Evolutionary conservation across 2,329 filamentous ascomycete genomes (phyloP).

Genomic region (Stagonosporopsis chrysanthemi): DNA sequence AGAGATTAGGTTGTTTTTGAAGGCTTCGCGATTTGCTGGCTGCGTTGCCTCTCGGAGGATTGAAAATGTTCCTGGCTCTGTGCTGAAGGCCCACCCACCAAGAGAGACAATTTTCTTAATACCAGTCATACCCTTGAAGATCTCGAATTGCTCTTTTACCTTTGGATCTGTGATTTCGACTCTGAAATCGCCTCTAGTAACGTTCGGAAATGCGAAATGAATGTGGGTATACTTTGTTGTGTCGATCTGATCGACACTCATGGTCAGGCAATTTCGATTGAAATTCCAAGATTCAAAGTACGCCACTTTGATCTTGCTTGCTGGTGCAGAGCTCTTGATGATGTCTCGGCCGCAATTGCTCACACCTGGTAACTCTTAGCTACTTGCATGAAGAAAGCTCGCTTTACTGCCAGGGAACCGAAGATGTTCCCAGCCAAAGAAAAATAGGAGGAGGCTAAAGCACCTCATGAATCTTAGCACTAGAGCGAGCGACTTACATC

Average conservation of each 20-base stretch:
- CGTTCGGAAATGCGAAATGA: neutral
- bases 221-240: neutral
- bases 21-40: neutral
- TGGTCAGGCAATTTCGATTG: neutral
- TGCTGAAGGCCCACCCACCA: neutral
- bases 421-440: too few species aligned
- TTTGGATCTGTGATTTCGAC: neutral
- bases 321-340: slow-evolving; percentile 15
- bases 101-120: neutral
- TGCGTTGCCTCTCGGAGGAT: neutral
- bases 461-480: too few species aligned
- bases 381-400: too few species aligned
- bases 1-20: neutral
- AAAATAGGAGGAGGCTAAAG: too few species aligned
- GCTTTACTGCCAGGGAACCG: too few species aligned
- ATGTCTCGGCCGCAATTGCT: slow-evolving; percentile 28
- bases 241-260: neutral
- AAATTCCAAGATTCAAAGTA: slow-evolving; percentile 14
- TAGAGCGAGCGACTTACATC: neutral
- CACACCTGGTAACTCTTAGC: neutral
- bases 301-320: slow-evolving; percentile 13
- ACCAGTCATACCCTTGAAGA: neutral
- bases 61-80: neutral
- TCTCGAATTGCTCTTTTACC: neutral
- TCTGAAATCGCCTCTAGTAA: neutral